phyloP scores from a whole-genome alignment of 2,329 filamentous ascomycete species.

The Penicillium sp. region DNA sequence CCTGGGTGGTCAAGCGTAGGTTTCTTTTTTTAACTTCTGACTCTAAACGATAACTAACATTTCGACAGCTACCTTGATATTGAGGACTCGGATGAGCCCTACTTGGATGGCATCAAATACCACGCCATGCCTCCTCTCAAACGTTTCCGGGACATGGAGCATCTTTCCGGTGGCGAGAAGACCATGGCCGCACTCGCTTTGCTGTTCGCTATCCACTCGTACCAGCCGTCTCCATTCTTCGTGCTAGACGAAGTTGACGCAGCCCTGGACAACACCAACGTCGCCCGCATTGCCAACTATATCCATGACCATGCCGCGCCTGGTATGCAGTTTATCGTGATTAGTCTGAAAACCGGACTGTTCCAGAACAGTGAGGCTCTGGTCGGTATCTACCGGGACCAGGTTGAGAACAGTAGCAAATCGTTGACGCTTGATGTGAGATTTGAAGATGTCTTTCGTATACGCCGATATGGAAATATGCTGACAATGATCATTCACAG shows the following conservation, averaged over 20 bases:
- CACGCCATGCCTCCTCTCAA: slow-evolving; percentile 98
- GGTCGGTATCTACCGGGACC: slow-evolving; percentile 93
- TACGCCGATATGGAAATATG: background rate
- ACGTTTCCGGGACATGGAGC: slow-evolving; percentile 98
- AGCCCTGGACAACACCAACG: slow-evolving; percentile 96
- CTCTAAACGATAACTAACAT: slow-evolving; percentile 5
- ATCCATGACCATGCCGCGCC: slow-evolving; percentile 91
- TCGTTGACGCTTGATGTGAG: slow-evolving; percentile 94
- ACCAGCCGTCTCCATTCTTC: slow-evolving; percentile 94
- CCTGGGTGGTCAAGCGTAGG: slow-evolving; percentile 72
- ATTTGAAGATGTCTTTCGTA: slow-evolving; percentile 19
- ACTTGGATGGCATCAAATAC: slow-evolving; percentile 94
- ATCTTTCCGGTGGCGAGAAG: slow-evolving; percentile 94
- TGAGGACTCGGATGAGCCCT: slow-evolving; percentile 94
- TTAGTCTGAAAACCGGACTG: slow-evolving; percentile 89
- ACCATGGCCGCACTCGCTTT: slow-evolving; percentile 97
- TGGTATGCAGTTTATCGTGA: slow-evolving; percentile 99
- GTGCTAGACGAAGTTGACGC: slow-evolving; percentile 98
- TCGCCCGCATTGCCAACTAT: slow-evolving; percentile 93
- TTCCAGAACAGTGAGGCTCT: slow-evolving; percentile 96
- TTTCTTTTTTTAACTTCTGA: slow-evolving; percentile 1
- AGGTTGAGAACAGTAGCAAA: slow-evolving; percentile 87
- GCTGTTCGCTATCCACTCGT: slow-evolving; percentile 94
- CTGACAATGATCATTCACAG: slow-evolving; percentile 23
- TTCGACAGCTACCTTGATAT: slow-evolving; percentile 73